Evolutionary conservation across 768 basidiomycete genomes (phyloP).

Genomic region (Mycena pura): DNA sequence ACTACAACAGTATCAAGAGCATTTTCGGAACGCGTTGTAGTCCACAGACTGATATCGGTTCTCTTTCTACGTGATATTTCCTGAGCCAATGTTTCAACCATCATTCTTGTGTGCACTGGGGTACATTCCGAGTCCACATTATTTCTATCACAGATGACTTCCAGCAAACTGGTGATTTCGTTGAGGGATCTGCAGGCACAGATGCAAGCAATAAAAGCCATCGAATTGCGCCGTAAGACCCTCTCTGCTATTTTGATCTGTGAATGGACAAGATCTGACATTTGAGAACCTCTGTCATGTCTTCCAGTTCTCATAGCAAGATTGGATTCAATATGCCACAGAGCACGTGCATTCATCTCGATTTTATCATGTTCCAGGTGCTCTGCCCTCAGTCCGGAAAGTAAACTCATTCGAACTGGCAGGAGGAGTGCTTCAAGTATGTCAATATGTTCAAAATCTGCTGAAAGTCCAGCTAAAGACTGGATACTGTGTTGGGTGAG

Average conservation of each 20-base stretch:
- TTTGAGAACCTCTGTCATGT: slow-evolving; percentile 8
- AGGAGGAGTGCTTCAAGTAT: slow-evolving; percentile 5
- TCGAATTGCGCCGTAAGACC: not conserved
- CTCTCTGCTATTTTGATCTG: slow-evolving; percentile 10
- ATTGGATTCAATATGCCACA: slow-evolving; percentile 17
- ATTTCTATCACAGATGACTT: slow-evolving; percentile 2
- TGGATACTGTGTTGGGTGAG: slow-evolving; percentile 10
- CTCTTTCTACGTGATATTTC: slow-evolving; percentile 16
- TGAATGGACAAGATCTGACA: slow-evolving; percentile 9
- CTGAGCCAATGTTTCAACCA: slow-evolving; percentile 16
- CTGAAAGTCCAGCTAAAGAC: slow-evolving; percentile 15
- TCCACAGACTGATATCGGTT: slow-evolving; percentile 19
- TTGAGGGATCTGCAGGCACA: slow-evolving; percentile 17
- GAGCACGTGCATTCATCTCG: slow-evolving; percentile 15
- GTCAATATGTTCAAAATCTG: slow-evolving; percentile 9
- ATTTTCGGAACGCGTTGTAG: slow-evolving; percentile 14
- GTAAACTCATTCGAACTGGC: slow-evolving; percentile 9
- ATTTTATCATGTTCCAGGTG: slow-evolving; percentile 6
- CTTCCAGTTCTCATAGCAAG: slow-evolving; percentile 9
- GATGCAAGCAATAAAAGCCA: slow-evolving; percentile 16
- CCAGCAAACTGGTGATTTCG: slow-evolving; percentile 9
- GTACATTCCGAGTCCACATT: slow-evolving; percentile 1
- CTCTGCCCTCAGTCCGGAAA: slow-evolving; percentile 4
- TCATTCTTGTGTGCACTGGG: slow-evolving; percentile 9
- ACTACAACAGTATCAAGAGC: slow-evolving; percentile 11